Evolutionary conservation across 2,329 filamentous ascomycete species (phyloP).

Genomic region (Claviceps purpurea): DNA sequence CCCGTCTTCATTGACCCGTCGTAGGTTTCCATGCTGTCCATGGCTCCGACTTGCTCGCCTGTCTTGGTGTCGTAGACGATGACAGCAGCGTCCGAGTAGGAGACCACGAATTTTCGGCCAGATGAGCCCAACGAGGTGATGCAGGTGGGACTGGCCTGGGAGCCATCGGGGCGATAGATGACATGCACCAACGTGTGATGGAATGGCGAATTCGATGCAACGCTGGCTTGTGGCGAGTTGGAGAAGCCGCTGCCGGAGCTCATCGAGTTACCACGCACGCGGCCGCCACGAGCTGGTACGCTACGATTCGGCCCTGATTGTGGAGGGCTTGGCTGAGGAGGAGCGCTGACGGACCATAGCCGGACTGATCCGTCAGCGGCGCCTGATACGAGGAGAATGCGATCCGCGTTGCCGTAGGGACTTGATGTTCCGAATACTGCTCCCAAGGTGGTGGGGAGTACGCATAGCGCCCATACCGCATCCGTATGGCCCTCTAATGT

Average conservation of each 20-base stretch:
- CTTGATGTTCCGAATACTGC: constrained; percentile 65
- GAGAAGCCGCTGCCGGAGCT: constrained; percentile 89
- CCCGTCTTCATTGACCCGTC: constrained; percentile 67
- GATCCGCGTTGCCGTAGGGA: constrained; percentile 67
- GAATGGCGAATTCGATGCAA: constrained; percentile 76
- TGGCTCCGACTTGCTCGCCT: constrained; percentile 79
- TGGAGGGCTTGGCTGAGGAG: constrained; percentile 72
- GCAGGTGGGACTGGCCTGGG: constrained; percentile 67
- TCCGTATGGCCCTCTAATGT: constrained; percentile 90
- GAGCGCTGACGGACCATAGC: constrained; percentile 87
- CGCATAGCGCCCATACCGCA: constrained; percentile 89
- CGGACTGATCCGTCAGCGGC: constrained; percentile 84
- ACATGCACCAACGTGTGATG: constrained; percentile 79
- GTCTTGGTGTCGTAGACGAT: constrained; percentile 86
- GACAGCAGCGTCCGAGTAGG: constrained; percentile 80
- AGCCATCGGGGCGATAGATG: constrained; percentile 55
- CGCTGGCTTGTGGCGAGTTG: constrained; percentile 76
- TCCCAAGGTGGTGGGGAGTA: constrained; percentile 72
- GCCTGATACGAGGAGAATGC: constrained; percentile 81
- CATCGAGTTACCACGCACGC: constrained; percentile 80
- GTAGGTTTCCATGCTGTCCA: constrained; percentile 91
- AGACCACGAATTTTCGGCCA: constrained; percentile 84
- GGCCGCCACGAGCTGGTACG: constrained; percentile 46
- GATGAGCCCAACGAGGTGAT: constrained; percentile 77
- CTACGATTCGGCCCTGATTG: constrained; percentile 54